Evolutionary conservation across 805 yeast genomes (phyloP).

Genomic region (Kurtzmaniella fragi): DNA sequence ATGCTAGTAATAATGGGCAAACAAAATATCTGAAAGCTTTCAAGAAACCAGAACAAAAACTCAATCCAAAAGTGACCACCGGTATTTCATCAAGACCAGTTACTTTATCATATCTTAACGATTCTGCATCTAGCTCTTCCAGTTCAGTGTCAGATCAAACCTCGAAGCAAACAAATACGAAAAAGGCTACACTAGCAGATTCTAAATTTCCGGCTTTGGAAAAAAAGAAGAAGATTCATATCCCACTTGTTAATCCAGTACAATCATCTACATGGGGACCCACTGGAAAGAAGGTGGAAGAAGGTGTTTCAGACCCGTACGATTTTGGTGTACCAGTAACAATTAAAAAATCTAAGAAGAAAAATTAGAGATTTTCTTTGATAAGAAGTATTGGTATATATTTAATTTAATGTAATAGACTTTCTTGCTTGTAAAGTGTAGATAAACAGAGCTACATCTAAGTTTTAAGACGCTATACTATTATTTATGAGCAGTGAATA

Average conservation of each 20-base stretch:
- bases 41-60: constrained; percentile 12
- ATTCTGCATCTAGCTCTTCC: constrained; percentile 22
- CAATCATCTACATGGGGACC: constrained; percentile 3
- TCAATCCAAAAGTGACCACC: constrained; percentile 6
- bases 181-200: constrained; percentile 12
- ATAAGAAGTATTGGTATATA: no score
- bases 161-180: constrained; percentile 13
- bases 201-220: constrained; percentile 46
- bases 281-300: neutral
- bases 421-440: no score
- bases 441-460: no score
- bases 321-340: constrained; percentile 2
- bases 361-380: neutral
- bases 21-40: constrained; percentile 32
- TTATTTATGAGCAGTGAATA: no score
- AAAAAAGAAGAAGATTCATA: constrained; percentile 32
- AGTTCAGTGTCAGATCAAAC: constrained; percentile 17
- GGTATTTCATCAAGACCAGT: constrained; percentile 13
- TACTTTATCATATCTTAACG: constrained; percentile 4
- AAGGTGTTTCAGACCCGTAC: neutral
- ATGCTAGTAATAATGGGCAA: constrained; percentile 16
- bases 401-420: no score
- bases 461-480: no score
- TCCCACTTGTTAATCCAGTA: constrained; percentile 59
- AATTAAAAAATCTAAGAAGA: constrained; percentile 1